Conservation (phyloP, 2,329 filamentous ascomycete species). For the Xylaria sp. region DNA sequence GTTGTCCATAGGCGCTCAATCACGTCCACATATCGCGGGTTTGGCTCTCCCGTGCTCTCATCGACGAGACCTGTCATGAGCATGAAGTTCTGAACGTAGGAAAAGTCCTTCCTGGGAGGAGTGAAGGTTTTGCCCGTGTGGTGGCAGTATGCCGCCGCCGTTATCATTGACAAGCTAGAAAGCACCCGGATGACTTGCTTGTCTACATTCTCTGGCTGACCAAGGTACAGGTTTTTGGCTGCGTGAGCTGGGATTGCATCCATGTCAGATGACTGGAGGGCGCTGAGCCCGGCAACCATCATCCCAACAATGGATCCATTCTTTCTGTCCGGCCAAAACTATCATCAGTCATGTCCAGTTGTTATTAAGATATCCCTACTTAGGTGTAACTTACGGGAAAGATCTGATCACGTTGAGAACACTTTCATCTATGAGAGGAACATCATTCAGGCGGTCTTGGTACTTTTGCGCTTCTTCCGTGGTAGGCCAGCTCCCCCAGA, state of each 20-base stretch:
- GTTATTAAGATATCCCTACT: background rate
- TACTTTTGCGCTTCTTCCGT: conserved; percentile 28
- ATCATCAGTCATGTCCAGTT: background rate
- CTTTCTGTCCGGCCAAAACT: conserved; percentile 22
- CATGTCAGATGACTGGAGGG: conserved; percentile 35
- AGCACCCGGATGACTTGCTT: conserved; percentile 35
- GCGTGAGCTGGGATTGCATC: conserved; percentile 33
- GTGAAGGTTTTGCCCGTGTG: conserved; percentile 31
- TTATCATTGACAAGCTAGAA: conserved; percentile 38
- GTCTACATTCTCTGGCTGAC: conserved; percentile 35
- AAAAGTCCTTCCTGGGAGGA: conserved; percentile 34
- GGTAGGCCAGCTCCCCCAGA: conserved; percentile 35
- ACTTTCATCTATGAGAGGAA: conserved; percentile 29
- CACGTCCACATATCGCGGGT: conserved; percentile 31
- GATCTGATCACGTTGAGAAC: conserved; percentile 35
- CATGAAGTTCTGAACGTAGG: conserved; percentile 39
- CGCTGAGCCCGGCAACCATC: conserved; percentile 37
- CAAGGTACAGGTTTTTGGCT: conserved; percentile 36
- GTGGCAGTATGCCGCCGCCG: conserved; percentile 39
- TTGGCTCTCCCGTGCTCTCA: conserved; percentile 32
- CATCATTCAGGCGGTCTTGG: conserved; percentile 32
- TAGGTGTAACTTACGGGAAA: conserved; percentile 29
- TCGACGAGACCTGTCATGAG: conserved; percentile 39
- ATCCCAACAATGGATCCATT: conserved; percentile 39
- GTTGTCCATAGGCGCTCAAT: conserved; percentile 37